A percentile compares a stretch with the other conserved stretches of the same genome.
Conservation (phyloP, 2,329 filamentous ascomycete species). For the Colletotrichum chrysophilum region DNA sequence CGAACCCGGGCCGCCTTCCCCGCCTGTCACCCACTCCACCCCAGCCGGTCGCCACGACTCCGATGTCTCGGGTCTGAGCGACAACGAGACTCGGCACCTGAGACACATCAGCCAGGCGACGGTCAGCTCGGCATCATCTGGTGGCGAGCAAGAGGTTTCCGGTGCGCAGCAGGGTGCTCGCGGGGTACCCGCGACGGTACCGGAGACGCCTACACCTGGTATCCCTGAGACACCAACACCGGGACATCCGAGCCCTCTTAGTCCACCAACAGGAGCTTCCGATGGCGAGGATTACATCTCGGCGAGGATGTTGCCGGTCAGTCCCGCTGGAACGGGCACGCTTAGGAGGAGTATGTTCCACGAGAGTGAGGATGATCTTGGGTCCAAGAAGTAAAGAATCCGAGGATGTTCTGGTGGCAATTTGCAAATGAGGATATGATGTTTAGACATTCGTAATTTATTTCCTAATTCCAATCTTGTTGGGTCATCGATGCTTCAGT, state of each 20-base stretch:
- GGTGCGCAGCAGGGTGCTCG: background rate
- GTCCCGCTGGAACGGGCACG: slow-evolving; percentile 10
- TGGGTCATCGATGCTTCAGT: rapidly evolving
- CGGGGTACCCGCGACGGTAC: background rate
- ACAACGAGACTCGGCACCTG: slow-evolving; percentile 43
- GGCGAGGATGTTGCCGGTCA: slow-evolving; percentile 21
- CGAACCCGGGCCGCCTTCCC: background rate
- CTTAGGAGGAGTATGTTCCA: slow-evolving; percentile 46
- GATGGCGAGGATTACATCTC: slow-evolving; percentile 31
- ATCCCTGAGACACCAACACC: slow-evolving; percentile 12
- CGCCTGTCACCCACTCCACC: background rate
- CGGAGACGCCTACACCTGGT: slow-evolving; percentile 13
- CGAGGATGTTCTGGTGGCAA: background rate
- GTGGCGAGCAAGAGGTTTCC: background rate
- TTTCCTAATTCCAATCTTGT: background rate
- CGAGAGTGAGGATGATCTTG: slow-evolving; percentile 43
- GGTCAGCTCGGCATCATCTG: slow-evolving; percentile 34
- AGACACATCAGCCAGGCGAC: slow-evolving; percentile 47
- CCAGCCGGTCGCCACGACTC: slow-evolving; percentile 33
- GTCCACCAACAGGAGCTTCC: slow-evolving; percentile 29
- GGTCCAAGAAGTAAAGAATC: background rate
- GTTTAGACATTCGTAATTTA: background rate
- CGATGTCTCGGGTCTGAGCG: slow-evolving; percentile 46
- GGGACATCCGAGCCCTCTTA: slow-evolving; percentile 20
- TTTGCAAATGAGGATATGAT: background rate